Conservation (phyloP, 371 early-diverging fungal species). For the Mucor saturninus region DNA sequence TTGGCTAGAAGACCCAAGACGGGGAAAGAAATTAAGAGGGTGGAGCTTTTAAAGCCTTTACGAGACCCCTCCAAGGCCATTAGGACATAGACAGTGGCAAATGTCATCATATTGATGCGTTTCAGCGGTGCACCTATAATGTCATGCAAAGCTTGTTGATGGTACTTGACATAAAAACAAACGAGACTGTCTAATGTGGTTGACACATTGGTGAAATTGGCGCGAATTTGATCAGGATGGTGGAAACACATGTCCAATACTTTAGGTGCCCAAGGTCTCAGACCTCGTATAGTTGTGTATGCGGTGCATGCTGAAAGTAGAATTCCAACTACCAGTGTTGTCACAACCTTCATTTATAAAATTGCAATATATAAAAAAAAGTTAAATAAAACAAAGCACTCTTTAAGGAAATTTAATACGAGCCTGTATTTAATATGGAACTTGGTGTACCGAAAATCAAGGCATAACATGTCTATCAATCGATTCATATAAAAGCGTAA, state of each 20-base stretch:
- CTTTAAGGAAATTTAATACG: too few relatives aligned
- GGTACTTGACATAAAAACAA: slow-evolving; percentile 22
- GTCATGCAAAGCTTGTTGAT: slow-evolving; percentile 22
- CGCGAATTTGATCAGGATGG: slow-evolving; percentile 26
- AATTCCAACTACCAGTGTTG: slow-evolving; percentile 7
- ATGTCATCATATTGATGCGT: slow-evolving; percentile 18
- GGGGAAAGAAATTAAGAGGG: slow-evolving; percentile 18
- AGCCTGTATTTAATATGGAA: too few relatives aligned
- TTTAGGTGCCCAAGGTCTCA: slow-evolving; percentile 20
- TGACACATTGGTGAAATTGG: slow-evolving; percentile 18
- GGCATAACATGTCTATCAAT: background rate
- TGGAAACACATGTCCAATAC: slow-evolving; percentile 23
- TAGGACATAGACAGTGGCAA: slow-evolving; percentile 21
- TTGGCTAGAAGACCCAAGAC: slow-evolving; percentile 23
- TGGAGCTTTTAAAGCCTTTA: slow-evolving; percentile 19
- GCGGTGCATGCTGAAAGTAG: slow-evolving; percentile 4
- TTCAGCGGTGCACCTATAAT: slow-evolving; percentile 15
- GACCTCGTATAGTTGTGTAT: background rate
- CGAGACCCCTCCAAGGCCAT: slow-evolving; percentile 37
- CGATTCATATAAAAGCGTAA: too few relatives aligned
- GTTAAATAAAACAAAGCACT: background rate
- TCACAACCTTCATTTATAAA: slow-evolving; percentile 6
- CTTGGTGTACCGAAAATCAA: too few relatives aligned
- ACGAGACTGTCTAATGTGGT: slow-evolving; percentile 15
- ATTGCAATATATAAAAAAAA: background rate